phyloP scores from a whole-genome alignment of 2,329 filamentous ascomycete genomes.

The Cadophora luteo-olivacea region DNA sequence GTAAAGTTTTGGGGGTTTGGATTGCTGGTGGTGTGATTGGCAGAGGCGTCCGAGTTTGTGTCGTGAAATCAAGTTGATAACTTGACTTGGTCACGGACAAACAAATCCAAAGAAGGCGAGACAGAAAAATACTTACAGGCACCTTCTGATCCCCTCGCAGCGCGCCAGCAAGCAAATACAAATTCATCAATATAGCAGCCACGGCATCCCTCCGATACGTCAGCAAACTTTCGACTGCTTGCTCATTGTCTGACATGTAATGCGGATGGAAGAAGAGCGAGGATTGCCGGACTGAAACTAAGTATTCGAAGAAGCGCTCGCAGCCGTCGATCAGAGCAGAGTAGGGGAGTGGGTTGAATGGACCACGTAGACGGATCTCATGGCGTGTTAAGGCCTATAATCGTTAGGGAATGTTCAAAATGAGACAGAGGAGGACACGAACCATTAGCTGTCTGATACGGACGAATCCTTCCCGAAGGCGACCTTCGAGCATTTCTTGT shows the following conservation, averaged over 20 bases:
- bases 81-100: neutral
- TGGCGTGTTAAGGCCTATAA: slow-evolving; percentile 59
- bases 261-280: slow-evolving; percentile 63
- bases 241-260: slow-evolving; percentile 56
- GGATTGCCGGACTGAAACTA: slow-evolving; percentile 63
- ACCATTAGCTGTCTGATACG: slow-evolving; percentile 60
- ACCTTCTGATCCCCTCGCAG: slow-evolving; percentile 57
- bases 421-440: neutral
- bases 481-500: slow-evolving; percentile 61
- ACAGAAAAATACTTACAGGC: slow-evolving; percentile 43
- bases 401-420: slow-evolving; percentile 1
- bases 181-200: slow-evolving; percentile 61
- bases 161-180: slow-evolving; percentile 64
- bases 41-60: neutral
- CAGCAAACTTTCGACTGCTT: slow-evolving; percentile 57
- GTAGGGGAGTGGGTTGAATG: slow-evolving; percentile 63
- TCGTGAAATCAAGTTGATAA: too few relatives aligned
- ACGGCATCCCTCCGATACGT: slow-evolving; percentile 61
- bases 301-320: slow-evolving; percentile 65
- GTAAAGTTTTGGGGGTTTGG: neutral
- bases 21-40: neutral
- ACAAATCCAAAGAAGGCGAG: neutral
- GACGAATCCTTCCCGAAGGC: slow-evolving; percentile 65
- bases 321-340: slow-evolving; percentile 60
- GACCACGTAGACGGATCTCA: slow-evolving; percentile 62